Conservation (phyloP, 768 basidiomycete genomes). For the Amanita rimosa region DNA sequence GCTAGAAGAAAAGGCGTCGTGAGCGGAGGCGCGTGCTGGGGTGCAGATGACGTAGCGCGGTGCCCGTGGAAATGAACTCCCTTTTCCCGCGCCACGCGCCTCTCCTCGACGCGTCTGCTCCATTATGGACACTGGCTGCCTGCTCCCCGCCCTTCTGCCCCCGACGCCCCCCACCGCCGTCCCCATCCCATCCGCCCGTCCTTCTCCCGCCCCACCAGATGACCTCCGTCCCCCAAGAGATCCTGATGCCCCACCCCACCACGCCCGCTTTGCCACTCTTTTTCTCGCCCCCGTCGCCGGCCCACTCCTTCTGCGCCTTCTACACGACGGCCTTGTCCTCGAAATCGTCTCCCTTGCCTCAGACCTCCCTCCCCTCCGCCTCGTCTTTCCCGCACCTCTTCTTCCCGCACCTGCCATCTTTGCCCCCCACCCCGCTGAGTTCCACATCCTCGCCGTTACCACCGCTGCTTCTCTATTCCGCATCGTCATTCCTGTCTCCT, state of each 20-base stretch:
- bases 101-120: not conserved
- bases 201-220: slow-evolving; percentile 31
- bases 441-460: slow-evolving; percentile 68
- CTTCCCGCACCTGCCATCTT: slow-evolving; percentile 57
- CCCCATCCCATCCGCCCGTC: slow-evolving; percentile 45
- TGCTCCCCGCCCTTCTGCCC: slow-evolving; percentile 60
- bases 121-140: slow-evolving; percentile 13
- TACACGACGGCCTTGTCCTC: slow-evolving; percentile 63
- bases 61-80: slow-evolving; percentile 6
- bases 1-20: not conserved
- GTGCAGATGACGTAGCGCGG: slow-evolving; percentile 1
- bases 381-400: slow-evolving; percentile 66
- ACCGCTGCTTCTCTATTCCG: slow-evolving; percentile 62
- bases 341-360: slow-evolving; percentile 70
- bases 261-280: slow-evolving; percentile 56
- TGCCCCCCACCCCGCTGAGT: slow-evolving; percentile 35
- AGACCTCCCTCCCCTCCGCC: slow-evolving; percentile 54
- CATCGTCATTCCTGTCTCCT: slow-evolving; percentile 49
- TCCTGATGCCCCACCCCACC: slow-evolving; percentile 47
- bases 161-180: slow-evolving; percentile 40
- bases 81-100: not conserved
- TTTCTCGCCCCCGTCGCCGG: slow-evolving; percentile 48
- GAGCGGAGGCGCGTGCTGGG: not conserved
- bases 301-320: slow-evolving; percentile 59
- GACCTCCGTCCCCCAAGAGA: slow-evolving; percentile 18